phyloP scores from a whole-genome alignment of 2,329 filamentous ascomycete species.

The Diplodia mutila region DNA sequence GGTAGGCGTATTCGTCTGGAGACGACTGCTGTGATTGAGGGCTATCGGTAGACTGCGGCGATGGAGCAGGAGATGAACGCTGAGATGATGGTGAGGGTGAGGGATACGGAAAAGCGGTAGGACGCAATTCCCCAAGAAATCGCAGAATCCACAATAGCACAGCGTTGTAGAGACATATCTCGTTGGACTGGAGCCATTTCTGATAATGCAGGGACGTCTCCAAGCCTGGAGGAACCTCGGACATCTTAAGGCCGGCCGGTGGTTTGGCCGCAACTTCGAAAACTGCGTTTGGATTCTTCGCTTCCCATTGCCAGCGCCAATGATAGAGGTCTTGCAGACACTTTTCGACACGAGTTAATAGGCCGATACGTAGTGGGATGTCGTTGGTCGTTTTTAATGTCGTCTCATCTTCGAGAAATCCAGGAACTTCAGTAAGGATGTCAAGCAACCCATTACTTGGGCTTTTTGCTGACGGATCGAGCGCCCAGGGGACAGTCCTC shows the following conservation, averaged over 20 bases:
- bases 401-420: constrained; percentile 25
- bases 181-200: constrained; percentile 24
- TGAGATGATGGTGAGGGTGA: neutral
- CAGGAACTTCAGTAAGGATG: constrained; percentile 27
- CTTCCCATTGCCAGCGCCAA: constrained; percentile 29
- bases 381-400: constrained; percentile 17
- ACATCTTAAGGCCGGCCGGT: neutral
- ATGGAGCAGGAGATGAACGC: constrained; percentile 1
- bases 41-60: neutral
- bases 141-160: constrained; percentile 26
- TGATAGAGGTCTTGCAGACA: constrained; percentile 26
- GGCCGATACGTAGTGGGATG: neutral
- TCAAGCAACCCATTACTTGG: constrained; percentile 26
- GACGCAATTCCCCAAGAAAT: constrained; percentile 18
- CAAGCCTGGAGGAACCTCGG: constrained; percentile 14
- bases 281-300: constrained; percentile 25
- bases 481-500: constrained; percentile 27
- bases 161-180: constrained; percentile 29
- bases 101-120: constrained; percentile 10
- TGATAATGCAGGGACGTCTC: constrained; percentile 24
- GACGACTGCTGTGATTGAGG: neutral
- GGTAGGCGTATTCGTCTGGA: neutral
- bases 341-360: constrained; percentile 23
- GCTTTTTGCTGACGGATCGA: constrained; percentile 22
- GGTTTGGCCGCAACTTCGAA: constrained; percentile 19